Evolutionary conservation across 768 basidiomycete genomes (phyloP), one percentile per base, ranked within the genome.

Genomic region (Rickenella mellea): DNA sequence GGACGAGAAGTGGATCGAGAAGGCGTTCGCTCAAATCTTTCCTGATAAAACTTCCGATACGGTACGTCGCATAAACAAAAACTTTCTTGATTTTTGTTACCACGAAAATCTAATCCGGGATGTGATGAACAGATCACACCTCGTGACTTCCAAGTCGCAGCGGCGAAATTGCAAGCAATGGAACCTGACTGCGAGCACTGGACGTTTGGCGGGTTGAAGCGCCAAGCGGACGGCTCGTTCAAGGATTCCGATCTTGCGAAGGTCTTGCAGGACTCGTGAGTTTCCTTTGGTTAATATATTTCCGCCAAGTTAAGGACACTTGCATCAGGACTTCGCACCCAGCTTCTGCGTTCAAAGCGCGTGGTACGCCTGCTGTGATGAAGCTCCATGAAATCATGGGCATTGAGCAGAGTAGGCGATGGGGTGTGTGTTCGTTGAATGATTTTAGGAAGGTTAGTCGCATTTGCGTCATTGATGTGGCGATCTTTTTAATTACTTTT

Each of bases 351-450:
- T 90, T 89, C 63, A 67, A 81, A 42, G 88, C 87, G 17, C 75
- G 83, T 15, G 76, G 81, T 5, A 88, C 83, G 2, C 88, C 88
- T 36, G 69, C 59, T n/a, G 59, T 72, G 36, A 83, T 90, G 80
- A 76, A 72, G 31, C 54, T 88, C 20, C 74, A 88, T 47, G 89
- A 92, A 55, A 68, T 89, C 29, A 83, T 91, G 83, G 85, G 85
- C 30, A 89, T 91, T 35, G 77, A 83, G 51, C 69, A 80, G 44
- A 82, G 74, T 53, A 73, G 88, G 24, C 49, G 55, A 17, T 92
- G 87, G 87, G 87, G 86, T 36, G 78, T 81, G 15, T 90, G 87
- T 55, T 79, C 82, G 2, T 56, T 91, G 47, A 91, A 91, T 48
- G 87, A 90, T 46, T 91, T 91, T 62, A 68, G 87, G 43, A 78